Percentiles rank a stretch among this genome's conserved stretches.
These are phyloP conservation scores for Pseudonitzschia multiseries DNA, from an alignment of 108 stramenopile species.

Conservation along the genomic window DNA sequence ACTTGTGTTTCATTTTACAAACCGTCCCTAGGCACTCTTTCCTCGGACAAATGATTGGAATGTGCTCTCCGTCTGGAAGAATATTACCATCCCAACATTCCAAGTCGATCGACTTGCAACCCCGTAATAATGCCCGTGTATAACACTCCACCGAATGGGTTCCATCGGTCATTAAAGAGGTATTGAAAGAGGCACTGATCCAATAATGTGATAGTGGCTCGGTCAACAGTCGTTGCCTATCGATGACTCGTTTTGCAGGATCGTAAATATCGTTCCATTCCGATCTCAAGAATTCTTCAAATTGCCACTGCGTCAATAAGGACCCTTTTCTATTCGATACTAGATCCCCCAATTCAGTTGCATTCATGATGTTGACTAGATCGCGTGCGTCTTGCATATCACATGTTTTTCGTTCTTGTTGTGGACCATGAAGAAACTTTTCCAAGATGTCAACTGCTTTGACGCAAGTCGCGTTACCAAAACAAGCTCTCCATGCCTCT, in stretches of 20 bases:
- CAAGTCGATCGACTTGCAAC: slow-evolving; percentile 95
- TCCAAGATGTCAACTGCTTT: neutral
- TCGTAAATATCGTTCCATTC: slow-evolving; percentile 61
- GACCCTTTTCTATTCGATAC: slow-evolving; percentile 3
- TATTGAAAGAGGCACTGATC: slow-evolving; percentile 93
- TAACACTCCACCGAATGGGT: slow-evolving; percentile 79
- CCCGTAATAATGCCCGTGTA: slow-evolving; percentile 64
- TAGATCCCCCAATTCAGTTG: slow-evolving; percentile 1
- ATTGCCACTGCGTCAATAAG: slow-evolving; percentile 24
- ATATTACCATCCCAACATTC: slow-evolving; percentile 92
- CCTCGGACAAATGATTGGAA: slow-evolving; percentile 2
- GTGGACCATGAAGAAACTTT: neutral
- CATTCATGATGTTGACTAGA: slow-evolving; percentile 7
- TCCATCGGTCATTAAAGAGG: slow-evolving; percentile 95
- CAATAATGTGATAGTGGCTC: slow-evolving; percentile 87
- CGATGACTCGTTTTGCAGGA: slow-evolving; percentile 43
- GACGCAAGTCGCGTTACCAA: neutral
- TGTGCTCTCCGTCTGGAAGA: neutral
- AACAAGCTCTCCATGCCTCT: neutral
- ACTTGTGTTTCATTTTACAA: slow-evolving; percentile 89
- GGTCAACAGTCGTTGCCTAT: slow-evolving; percentile 30
- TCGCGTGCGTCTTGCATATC: slow-evolving; percentile 3
- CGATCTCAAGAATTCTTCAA: slow-evolving; percentile 54
- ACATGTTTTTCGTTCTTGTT: neutral
- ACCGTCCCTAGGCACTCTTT: slow-evolving; percentile 66